These are phyloP conservation scores for Mucor racemosus DNA, from an alignment of 371 early-diverging fungal genomes.

Conservation along the genomic window DNA sequence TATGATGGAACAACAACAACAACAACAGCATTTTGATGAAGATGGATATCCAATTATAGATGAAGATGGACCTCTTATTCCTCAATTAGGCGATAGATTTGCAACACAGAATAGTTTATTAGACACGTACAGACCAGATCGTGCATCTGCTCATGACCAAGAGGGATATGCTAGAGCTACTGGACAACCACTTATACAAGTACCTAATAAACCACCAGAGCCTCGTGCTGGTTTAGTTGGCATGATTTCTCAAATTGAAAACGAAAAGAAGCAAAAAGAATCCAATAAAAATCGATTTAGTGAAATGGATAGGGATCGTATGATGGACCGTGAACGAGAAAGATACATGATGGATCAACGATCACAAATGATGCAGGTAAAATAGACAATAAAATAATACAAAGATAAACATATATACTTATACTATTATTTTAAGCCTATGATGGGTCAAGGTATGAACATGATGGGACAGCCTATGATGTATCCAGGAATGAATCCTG, in stretches of 20 bases:
- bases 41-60: slow-evolving; percentile 8
- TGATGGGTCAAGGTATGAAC: slow-evolving; percentile 24
- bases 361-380: slow-evolving; percentile 25
- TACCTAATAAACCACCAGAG: slow-evolving; percentile 43
- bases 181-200: slow-evolving; percentile 50
- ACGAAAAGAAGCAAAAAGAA: slow-evolving; percentile 44
- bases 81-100: slow-evolving; percentile 35
- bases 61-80: slow-evolving; percentile 50
- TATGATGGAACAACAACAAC: slow-evolving; percentile 16
- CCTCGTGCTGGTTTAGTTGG: slow-evolving; percentile 52
- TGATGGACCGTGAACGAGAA: slow-evolving; percentile 36
- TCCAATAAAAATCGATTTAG: slow-evolving; percentile 25
- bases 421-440: slow-evolving; percentile 6
- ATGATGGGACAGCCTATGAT: slow-evolving; percentile 36
- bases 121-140: slow-evolving; percentile 40
- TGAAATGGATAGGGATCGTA: slow-evolving; percentile 35
- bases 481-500: slow-evolving; percentile 36
- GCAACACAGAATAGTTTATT: slow-evolving; percentile 47
- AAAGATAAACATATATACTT: too few relatives aligned
- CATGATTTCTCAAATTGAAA: slow-evolving; percentile 52
- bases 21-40: slow-evolving; percentile 17
- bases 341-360: slow-evolving; percentile 40
- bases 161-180: slow-evolving; percentile 47
- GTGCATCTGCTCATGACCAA: slow-evolving; percentile 45
- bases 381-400: background rate